These are phyloP conservation scores for Tetrastigma voinierianum DNA, from an alignment of 164 flowering plant species.

Conservation along the genomic window DNA sequence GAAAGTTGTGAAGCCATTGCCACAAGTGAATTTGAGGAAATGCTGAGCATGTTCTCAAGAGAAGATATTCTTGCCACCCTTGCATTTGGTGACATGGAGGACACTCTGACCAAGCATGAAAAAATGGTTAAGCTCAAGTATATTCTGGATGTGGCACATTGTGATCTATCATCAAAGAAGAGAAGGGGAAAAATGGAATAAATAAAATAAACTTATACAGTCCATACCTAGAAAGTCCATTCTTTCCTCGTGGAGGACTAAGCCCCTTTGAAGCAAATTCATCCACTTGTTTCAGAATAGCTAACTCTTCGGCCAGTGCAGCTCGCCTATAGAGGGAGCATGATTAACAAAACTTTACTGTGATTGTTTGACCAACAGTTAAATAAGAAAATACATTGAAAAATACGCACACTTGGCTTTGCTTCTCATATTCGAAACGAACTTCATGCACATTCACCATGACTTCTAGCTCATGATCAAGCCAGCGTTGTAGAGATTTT, in stretches of 20 bases:
- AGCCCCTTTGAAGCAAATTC: constrained; percentile 80
- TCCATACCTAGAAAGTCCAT: constrained; percentile 71
- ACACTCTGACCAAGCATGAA: constrained; percentile 45
- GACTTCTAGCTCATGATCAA: constrained; percentile 97
- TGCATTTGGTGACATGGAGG: constrained; percentile 88
- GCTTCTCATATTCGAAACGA: constrained; percentile 94
- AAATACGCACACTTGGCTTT: constrained; percentile 89
- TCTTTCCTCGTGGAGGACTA: constrained; percentile 84
- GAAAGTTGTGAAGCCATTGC: constrained; percentile 99
- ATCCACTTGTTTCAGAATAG: constrained; percentile 73
- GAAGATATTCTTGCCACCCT: constrained; percentile 88
- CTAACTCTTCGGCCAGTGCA: constrained; percentile 89
- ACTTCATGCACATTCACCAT: constrained; percentile 99
- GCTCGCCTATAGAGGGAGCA: constrained; percentile 60
- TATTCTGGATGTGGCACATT: neutral
- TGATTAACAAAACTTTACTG: neutral
- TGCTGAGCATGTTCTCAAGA: constrained; percentile 86
- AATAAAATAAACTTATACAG: neutral
- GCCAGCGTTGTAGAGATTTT: constrained; percentile 90
- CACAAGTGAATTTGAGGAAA: constrained; percentile 87
- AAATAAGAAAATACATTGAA: neutral
- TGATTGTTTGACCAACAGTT: neutral
- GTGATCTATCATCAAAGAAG: neutral
- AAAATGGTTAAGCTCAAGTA: neutral
- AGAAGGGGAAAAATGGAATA: neutral